Conservation (phyloP, 495 filamentous ascomycete genomes). For the Penicillium waksmanii region DNA sequence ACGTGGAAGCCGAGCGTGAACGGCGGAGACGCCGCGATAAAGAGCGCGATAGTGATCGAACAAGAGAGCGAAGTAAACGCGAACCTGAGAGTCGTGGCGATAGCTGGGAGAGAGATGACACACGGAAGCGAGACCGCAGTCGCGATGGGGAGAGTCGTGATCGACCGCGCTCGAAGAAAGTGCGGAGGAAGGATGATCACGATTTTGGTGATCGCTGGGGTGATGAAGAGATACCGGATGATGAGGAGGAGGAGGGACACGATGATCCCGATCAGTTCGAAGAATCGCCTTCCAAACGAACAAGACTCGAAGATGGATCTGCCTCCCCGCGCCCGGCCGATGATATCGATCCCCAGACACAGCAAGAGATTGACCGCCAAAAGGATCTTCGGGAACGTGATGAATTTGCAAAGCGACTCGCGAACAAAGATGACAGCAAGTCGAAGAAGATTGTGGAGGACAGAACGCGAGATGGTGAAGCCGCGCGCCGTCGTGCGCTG, state of each 20-base stretch:
- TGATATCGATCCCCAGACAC: constrained; percentile 62
- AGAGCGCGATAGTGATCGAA: constrained; percentile 15
- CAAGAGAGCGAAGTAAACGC: background rate
- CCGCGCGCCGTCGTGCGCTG: constrained; percentile 61
- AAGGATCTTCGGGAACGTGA: constrained; percentile 72
- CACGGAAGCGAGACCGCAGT: constrained; percentile 49
- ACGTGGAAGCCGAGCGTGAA: constrained; percentile 55
- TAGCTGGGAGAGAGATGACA: constrained; percentile 36
- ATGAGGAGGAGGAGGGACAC: constrained; percentile 47
- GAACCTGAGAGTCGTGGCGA: background rate
- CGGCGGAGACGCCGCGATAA: constrained; percentile 51
- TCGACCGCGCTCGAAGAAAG: constrained; percentile 54
- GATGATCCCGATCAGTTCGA: constrained; percentile 51
- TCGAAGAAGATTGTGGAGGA: constrained; percentile 78
- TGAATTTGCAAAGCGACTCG: constrained; percentile 74
- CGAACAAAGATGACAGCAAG: constrained; percentile 67
- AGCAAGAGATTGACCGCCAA: constrained; percentile 58
- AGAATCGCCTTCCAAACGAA: constrained; percentile 62
- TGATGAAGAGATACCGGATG: constrained; percentile 62
- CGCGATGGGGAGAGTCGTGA: constrained; percentile 48
- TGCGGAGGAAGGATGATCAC: constrained; percentile 54
- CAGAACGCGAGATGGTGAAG: constrained; percentile 60
- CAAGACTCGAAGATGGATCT: constrained; percentile 57
- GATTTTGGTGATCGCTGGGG: constrained; percentile 80
- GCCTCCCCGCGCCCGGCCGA: constrained; percentile 47